These are phyloP conservation scores for Euphrasia arctica DNA, from an alignment of 305 asterid species.

Conservation along the genomic window DNA sequence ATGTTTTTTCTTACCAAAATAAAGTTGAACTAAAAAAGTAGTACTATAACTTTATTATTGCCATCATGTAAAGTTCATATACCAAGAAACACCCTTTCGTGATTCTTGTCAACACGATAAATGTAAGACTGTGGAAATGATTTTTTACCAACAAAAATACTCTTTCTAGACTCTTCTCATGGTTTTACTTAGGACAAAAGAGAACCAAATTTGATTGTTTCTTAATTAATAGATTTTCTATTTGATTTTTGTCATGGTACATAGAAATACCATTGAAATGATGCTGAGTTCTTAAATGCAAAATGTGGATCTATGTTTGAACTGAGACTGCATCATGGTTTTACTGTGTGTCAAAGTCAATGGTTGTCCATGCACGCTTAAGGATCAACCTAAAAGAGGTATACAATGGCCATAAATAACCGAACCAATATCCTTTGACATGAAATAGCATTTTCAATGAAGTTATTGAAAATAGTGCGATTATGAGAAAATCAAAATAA, in stretches of 20 bases:
- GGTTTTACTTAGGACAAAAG: too few species aligned
- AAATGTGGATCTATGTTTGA: not conserved
- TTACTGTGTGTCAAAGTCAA: not conserved
- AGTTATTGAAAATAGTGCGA: not conserved
- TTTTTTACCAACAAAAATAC: not conserved
- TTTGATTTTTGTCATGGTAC: not conserved
- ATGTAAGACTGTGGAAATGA: not conserved
- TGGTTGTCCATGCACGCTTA: not conserved
- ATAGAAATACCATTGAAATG: not conserved
- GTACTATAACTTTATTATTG: not conserved
- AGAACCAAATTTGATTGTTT: not conserved
- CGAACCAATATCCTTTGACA: not conserved
- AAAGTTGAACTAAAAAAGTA: too few species aligned
- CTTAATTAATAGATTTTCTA: too few species aligned
- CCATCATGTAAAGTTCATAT: not conserved
- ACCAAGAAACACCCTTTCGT: not conserved
- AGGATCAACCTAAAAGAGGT: not conserved
- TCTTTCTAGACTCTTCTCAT: too few species aligned
- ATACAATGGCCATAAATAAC: not conserved
- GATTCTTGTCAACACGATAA: not conserved
- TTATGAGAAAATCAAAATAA: not conserved
- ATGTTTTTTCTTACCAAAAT: not conserved
- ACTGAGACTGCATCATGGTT: not conserved
- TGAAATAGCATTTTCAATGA: conserved; percentile 5
- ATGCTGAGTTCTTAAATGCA: not conserved